Evolutionary conservation across 1,284 basidiomycete genomes (phyloP).

Genomic region (Leccinum huronense): DNA sequence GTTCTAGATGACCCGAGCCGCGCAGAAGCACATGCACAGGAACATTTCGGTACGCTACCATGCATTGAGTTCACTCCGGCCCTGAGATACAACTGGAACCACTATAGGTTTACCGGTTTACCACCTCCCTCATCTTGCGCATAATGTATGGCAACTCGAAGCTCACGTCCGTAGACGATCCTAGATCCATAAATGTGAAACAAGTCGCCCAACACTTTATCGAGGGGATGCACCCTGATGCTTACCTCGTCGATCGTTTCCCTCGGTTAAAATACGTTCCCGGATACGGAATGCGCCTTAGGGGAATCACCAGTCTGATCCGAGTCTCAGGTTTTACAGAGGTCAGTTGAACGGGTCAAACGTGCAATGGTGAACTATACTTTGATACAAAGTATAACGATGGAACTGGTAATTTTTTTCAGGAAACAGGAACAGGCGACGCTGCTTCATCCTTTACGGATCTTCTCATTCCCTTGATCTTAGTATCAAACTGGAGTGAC

Average conservation of each 20-base stretch:
- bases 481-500: constrained; percentile 50
- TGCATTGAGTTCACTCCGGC: neutral
- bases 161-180: constrained; percentile 52
- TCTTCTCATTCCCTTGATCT: constrained; percentile 1
- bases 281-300: constrained; percentile 20
- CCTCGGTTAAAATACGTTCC: constrained; percentile 50
- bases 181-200: constrained; percentile 51
- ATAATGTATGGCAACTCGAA: constrained; percentile 61
- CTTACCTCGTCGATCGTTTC: constrained; percentile 58
- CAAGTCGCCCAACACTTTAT: constrained; percentile 50
- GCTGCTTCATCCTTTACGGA: constrained; percentile 44
- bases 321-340: constrained; percentile 47
- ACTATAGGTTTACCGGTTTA: constrained; percentile 46
- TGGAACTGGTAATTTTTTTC: neutral
- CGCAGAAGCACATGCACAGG: constrained; percentile 34
- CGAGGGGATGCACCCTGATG: constrained; percentile 51
- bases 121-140: constrained; percentile 58
- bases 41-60: neutral
- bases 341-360: constrained; percentile 47
- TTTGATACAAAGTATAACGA: constrained; percentile 7
- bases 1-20: constrained; percentile 39
- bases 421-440: constrained; percentile 35
- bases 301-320: constrained; percentile 52
- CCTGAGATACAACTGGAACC: neutral
- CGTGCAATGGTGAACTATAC: constrained; percentile 41